Base-by-base conservation (phyloP, 2,329 filamentous ascomycete species). In the Graphilbum sp. region DNA sequence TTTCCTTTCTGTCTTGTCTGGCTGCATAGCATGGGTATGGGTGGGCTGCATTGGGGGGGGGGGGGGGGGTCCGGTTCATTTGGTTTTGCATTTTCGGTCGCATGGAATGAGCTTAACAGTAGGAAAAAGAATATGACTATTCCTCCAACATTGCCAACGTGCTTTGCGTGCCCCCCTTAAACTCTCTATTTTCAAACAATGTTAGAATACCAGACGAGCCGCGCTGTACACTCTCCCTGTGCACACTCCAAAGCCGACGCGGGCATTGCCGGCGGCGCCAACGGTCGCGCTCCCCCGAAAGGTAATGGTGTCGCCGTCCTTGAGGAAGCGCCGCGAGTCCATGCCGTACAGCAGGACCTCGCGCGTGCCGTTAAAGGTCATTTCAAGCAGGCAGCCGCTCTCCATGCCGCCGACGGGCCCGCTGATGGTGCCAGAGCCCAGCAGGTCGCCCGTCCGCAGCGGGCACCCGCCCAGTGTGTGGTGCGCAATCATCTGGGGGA, bases 401-500 rank as follows among this genome's bases (percentile, higher is more conserved):
- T 63, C 54, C 5, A 46, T 46, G 1, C 49, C 37, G 0, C 41
- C 40, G 2, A 49, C 55, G 3, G 59, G 54, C 4, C 63, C 63
- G 46, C 62, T 66, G 47, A 90, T 88, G 1, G 83, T 90, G 3
- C 83, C 83, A 2, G 78, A 83, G 2, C 81, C 83, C 11, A 92
- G 58, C 27, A 90, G 54, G 50, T 92, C 83, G 32, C 83, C 83
- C 0, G 75, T 66, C 3, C 73, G 68, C 57, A 90, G 67, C 8
- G 77, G 75, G 54, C 84, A 90, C 5, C 83, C 83, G 0, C 75
- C 79, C 41, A 84, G 69, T 3, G 78, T 77, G 54, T 90, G 83
- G 55, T 90, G 83, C 0, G 82, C 71, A 24, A 90, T 61, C 81
- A 88, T 87, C 52, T 90, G 84, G 1, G 79, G 69, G 60, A 85